Evolutionary conservation across 2,329 filamentous ascomycete genomes (phyloP).

Genomic region (Lasiodiplodia gonubiensis): DNA sequence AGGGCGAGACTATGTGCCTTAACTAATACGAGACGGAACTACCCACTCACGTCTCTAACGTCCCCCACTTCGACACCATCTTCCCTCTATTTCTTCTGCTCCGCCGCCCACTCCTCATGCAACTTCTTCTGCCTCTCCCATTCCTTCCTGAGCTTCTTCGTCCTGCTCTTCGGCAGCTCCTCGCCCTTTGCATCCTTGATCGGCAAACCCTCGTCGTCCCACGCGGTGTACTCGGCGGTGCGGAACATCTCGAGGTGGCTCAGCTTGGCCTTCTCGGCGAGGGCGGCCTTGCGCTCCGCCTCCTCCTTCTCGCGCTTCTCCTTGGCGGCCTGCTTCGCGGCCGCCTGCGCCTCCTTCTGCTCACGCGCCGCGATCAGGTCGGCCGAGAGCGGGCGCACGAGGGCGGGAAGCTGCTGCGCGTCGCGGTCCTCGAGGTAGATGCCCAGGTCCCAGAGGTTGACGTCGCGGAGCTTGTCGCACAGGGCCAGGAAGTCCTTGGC

Average conservation of each 20-base stretch:
- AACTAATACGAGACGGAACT: too few species aligned
- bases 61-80: too few species aligned
- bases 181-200: conserved; percentile 76
- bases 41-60: too few species aligned
- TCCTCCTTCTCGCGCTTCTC: conserved; percentile 65
- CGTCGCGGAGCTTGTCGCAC: conserved; percentile 81
- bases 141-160: conserved; percentile 85
- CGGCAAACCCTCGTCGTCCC: conserved; percentile 84
- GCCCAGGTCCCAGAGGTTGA: conserved; percentile 78
- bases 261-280: conserved; percentile 63
- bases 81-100: conserved; percentile 6
- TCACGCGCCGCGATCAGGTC: conserved; percentile 60
- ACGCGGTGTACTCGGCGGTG: conserved; percentile 70
- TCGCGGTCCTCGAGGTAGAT: conserved; percentile 88
- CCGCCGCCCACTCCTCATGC: conserved; percentile 65
- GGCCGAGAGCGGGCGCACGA: conserved; percentile 71
- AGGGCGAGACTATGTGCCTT: too few species aligned
- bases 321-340: conserved; percentile 52
- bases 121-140: conserved; percentile 90
- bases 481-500: conserved; percentile 76
- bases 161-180: conserved; percentile 78
- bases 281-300: conserved; percentile 59
- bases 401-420: conserved; percentile 64
- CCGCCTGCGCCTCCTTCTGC: conserved; percentile 57
- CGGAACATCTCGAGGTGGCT: conserved; percentile 64